Percentiles rank a stretch among this genome's conserved stretches.
Evolutionary conservation across 768 basidiomycete genomes (phyloP).

Genomic region (Postia placenta): DNA sequence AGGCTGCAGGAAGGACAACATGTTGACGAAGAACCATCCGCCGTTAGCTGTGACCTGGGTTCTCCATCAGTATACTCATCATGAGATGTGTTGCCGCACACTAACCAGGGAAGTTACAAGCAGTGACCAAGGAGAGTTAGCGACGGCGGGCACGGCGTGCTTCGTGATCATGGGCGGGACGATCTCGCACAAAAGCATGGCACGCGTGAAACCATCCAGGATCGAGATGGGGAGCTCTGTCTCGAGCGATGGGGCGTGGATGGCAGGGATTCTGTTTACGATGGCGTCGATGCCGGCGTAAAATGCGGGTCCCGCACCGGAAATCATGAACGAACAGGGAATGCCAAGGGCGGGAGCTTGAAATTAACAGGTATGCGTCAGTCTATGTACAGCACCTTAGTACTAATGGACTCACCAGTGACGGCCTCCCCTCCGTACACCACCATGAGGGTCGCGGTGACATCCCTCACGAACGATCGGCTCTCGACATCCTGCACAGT

Average conservation of each 20-base stretch:
- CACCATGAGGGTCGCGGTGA: slow-evolving; percentile 53
- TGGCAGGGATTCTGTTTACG: slow-evolving; percentile 52
- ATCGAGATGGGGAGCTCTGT: slow-evolving; percentile 69
- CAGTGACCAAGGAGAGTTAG: slow-evolving; percentile 71
- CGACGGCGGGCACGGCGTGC: slow-evolving; percentile 43
- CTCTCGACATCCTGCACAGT: slow-evolving; percentile 32
- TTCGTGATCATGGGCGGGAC: slow-evolving; percentile 63
- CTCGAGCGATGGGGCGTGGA: slow-evolving; percentile 43
- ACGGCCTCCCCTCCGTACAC: slow-evolving; percentile 79
- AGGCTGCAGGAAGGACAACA: slow-evolving; percentile 72
- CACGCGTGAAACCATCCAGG: slow-evolving; percentile 74
- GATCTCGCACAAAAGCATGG: slow-evolving; percentile 71
- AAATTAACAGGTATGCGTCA: too few species aligned
- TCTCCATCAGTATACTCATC: background rate
- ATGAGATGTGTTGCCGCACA: slow-evolving; percentile 3
- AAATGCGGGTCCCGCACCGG: slow-evolving; percentile 56
- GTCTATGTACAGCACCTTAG: background rate
- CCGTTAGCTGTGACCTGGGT: slow-evolving; percentile 63
- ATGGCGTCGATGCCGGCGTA: slow-evolving; percentile 57
- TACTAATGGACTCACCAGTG: slow-evolving; percentile 42
- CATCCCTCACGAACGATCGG: slow-evolving; percentile 52
- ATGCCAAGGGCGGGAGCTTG: slow-evolving; percentile 56
- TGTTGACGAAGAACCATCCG: slow-evolving; percentile 75
- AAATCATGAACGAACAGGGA: slow-evolving; percentile 78
- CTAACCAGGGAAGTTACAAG: slow-evolving; percentile 67